Base-by-base conservation (phyloP, 2,329 filamentous ascomycete species). In the Achaetomium macrosporum region DNA sequence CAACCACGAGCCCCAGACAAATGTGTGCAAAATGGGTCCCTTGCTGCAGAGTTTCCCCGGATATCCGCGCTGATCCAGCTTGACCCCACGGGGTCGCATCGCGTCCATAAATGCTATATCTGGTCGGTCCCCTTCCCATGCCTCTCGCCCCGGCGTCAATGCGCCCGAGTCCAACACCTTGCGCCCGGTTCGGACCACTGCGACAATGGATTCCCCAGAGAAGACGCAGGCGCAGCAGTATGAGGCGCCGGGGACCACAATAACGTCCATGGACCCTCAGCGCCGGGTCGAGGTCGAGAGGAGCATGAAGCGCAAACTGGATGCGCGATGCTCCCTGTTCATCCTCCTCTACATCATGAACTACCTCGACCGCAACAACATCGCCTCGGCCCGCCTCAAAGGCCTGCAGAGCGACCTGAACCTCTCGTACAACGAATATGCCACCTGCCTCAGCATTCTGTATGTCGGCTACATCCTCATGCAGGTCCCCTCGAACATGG, bases 281-380 rank as follows among this genome's bases (percentile, higher is more conserved):
- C 75, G 81, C 54, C 78, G 83, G 12, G 63, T 64, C 0, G 63
- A 65, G 13, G 76, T 84, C n/a, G 86, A 90, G 68, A 80, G 77
- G 66, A 76, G 73, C 35, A 70, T 91, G 61, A 77, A 82, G 66
- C 78, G 82, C 60, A 90, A 89, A 70, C 82, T 90, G 50, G 87
- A 90, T 64, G 61, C 76, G 17, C 77, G 85, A 55, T 90, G 66
- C 72, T 84, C 66, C 72, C 79, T 87, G 60, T 79, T 90, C 53
- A 80, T 90, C 44, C 66, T 89, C 58, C 87, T 90, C 71, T 90
- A 89, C 63, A 87, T 90, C 65, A 75, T 86, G 68, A 89, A 90
- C 69, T 90, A 88, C 66, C 73, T 83, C 30, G 82, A 85, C 61
- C 73, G 82, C 35, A 85, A 85, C 65, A 85, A 87, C 66, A 85